Evolutionary conservation across 129 eudicot genomes (phyloP).

Genomic region (sunflower (Helianthus annuus)): DNA sequence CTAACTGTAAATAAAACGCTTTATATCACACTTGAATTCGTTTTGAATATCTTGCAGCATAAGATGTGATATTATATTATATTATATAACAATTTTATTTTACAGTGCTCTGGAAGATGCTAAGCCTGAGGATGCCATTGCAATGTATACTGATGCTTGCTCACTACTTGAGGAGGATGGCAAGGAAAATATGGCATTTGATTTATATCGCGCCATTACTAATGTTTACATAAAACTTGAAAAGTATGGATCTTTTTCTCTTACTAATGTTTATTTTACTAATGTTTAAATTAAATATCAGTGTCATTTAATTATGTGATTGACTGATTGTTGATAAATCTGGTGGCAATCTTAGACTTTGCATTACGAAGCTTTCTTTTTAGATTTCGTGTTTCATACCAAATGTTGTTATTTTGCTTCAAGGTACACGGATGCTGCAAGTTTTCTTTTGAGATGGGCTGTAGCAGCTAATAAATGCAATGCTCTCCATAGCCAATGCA

Average conservation of each 20-base stretch:
- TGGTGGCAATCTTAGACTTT: conserved; percentile 13
- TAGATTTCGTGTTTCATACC: background rate
- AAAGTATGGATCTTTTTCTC: conserved; percentile 49
- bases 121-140: conserved; percentile 70
- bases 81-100: background rate
- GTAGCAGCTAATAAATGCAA: conserved; percentile 81
- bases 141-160: conserved; percentile 75
- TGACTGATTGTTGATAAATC: background rate
- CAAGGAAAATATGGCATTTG: conserved; percentile 91
- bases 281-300: too few species aligned
- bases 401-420: conserved; percentile 10
- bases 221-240: conserved; percentile 78
- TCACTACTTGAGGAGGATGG: conserved; percentile 86
- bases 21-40: conserved; percentile 6
- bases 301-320: conserved; percentile 1
- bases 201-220: conserved; percentile 84
- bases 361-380: conserved; percentile 1
- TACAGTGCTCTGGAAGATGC: conserved; percentile 84
- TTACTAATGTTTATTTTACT: too few species aligned
- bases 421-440: conserved; percentile 90
- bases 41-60: conserved; percentile 6
- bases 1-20: background rate
- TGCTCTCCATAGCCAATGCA: conserved; percentile 95
- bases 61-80: background rate
- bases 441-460: conserved; percentile 74